Base-by-base conservation (phyloP, 352 stramenopile species). In the Pythium grandisporangium region DNA sequence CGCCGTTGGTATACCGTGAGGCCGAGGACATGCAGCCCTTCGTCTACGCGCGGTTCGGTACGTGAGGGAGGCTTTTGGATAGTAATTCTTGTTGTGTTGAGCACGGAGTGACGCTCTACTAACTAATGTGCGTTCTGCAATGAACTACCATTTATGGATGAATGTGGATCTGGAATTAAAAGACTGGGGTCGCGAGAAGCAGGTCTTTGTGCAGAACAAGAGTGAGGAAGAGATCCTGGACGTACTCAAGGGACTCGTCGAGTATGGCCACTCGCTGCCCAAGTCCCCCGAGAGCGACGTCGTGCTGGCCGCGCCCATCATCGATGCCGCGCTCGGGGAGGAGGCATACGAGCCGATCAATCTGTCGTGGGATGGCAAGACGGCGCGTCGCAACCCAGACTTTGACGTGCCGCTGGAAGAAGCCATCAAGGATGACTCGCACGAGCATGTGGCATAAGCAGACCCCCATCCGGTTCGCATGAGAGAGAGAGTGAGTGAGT, bases 21-120 rank as follows among this genome's bases (percentile, higher is more conserved):
- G 77, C 74, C n/a, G 77, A 90, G 32, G 80, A 87, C 44, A 83
- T 90, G 63, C 63, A 90, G 44, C 80, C 80, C n/a, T 93, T 93
- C 48, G 72, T 93, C 39, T 90, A 93, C 66, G 80, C 72, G 6
- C 76, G 80, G 23, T 93, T 75, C 43, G 70, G 70, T 84, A 50
- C 38, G n/a, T n/a, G n/a, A n/a, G n/a, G n/a, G n/a, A n/a, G n/a
- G n/a, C n/a, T n/a, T n/a, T n/a, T n/a, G n/a, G n/a, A n/a, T n/a
- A n/a, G n/a, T n/a, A n/a, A n/a, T n/a, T n/a, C n/a, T n/a, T n/a
- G n/a, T n/a, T n/a, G n/a, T n/a, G n/a, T n/a, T n/a, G 64, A 48
- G 21, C n/a, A 36, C 14, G 16, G 11, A 26, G 4, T 35, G 13
- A 22, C n/a, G 17, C 20, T 19, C 6, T 49, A 6, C 14, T 33